These are phyloP conservation scores for Termitomyces titanicus DNA, from an alignment of 768 basidiomycete species.

Conservation along the genomic window DNA sequence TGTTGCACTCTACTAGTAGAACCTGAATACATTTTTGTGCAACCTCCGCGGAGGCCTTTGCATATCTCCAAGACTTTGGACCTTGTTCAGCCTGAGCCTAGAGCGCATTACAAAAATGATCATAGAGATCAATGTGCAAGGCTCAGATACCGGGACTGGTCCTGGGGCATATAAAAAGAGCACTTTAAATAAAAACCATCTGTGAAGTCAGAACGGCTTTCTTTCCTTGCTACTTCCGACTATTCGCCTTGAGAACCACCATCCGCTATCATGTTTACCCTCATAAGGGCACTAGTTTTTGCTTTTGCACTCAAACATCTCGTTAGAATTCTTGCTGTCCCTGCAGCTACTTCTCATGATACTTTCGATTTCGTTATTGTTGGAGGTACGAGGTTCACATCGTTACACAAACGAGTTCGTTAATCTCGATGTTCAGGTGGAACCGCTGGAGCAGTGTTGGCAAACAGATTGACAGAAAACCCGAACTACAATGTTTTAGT, in stretches of 20 bases:
- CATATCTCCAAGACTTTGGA: not conserved
- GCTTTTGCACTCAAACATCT: not conserved
- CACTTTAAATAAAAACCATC: not conserved
- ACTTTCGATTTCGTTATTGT: conserved; percentile 8
- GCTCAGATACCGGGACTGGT: too few species aligned
- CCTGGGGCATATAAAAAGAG: not conserved
- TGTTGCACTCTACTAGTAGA: too few species aligned
- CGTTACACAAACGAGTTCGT: not conserved
- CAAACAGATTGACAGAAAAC: conserved; percentile 9
- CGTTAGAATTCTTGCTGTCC: not conserved
- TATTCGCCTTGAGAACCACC: not conserved
- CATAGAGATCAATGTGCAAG: too few species aligned
- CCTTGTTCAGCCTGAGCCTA: too few species aligned
- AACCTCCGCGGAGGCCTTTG: not conserved
- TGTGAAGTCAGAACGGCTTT: too few species aligned
- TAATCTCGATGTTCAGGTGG: conserved; percentile 2
- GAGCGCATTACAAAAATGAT: not conserved
- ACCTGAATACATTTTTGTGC: too few species aligned
- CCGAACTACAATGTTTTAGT: conserved; percentile 6
- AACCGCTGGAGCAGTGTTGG: conserved; percentile 7
- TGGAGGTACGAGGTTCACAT: not conserved
- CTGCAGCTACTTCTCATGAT: not conserved
- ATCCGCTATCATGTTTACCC: not conserved
- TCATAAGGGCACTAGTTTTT: not conserved
- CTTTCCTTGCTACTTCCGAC: not conserved